Percentiles rank a stretch among this genome's conserved stretches.
Evolutionary conservation across 1,284 basidiomycete genomes (phyloP).

Genomic region (Rhodotorula glutinis): DNA sequence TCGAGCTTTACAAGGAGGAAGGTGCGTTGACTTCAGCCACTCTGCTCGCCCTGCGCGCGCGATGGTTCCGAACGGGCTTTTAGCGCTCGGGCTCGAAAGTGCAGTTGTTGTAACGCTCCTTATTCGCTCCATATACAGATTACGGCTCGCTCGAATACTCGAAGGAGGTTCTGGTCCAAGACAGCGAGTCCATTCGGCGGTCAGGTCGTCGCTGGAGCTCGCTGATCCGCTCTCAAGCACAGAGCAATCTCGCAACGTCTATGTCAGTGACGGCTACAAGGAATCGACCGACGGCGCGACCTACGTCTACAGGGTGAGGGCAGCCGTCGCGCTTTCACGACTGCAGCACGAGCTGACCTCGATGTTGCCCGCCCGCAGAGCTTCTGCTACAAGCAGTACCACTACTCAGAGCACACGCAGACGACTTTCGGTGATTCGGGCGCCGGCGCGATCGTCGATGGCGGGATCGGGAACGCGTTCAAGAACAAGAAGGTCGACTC

Average conservation of each 20-base stretch:
- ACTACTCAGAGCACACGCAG: conserved; percentile 9
- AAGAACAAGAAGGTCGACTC: not conserved
- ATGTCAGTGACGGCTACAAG: conserved; percentile 6
- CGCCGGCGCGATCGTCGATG: conserved; percentile 11
- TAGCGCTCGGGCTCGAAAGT: too few relatives aligned
- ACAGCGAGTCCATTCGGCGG: not conserved
- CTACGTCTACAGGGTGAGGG: conserved; percentile 4
- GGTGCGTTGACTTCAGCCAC: not conserved
- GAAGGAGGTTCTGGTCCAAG: conserved; percentile 4
- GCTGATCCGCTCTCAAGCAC: not conserved
- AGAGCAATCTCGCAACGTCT: conserved; percentile 7
- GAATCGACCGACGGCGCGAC: not conserved
- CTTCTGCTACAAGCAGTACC: conserved; percentile 8
- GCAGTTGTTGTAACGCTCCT: too few relatives aligned
- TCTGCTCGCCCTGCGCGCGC: too few relatives aligned
- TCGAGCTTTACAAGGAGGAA: conserved; percentile 4
- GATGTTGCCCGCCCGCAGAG: not conserved
- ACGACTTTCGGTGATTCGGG: conserved; percentile 8
- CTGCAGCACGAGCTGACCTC: not conserved
- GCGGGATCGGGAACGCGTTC: conserved; percentile 8
- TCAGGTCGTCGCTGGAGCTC: too few relatives aligned
- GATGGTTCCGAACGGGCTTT: too few relatives aligned
- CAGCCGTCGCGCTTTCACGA: not conserved
- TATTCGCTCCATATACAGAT: conserved; percentile 1
- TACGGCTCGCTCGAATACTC: not conserved